Evolutionary conservation across 768 basidiomycete species (phyloP).

Genomic region (Tricholoma saponaceum): DNA sequence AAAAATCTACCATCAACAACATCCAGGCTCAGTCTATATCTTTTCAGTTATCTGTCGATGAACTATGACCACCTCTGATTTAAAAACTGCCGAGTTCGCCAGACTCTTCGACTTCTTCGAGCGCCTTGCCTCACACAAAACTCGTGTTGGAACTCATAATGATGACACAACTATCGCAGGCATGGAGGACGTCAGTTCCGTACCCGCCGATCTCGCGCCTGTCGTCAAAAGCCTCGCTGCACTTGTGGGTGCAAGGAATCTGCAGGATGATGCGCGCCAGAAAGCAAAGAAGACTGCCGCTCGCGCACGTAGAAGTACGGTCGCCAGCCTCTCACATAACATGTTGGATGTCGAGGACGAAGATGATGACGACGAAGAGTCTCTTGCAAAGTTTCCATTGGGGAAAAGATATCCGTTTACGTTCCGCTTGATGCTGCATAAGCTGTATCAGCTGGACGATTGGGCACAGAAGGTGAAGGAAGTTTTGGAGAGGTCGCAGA

Average conservation of each 20-base stretch:
- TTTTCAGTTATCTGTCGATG: no score
- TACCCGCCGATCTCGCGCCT: slow-evolving; percentile 36
- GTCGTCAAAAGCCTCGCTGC: slow-evolving; percentile 29
- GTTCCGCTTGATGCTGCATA: slow-evolving; percentile 65
- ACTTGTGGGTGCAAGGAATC: slow-evolving; percentile 15
- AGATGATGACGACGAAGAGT: slow-evolving; percentile 22
- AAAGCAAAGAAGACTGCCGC: slow-evolving; percentile 1
- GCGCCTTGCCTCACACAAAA: slow-evolving; percentile 42
- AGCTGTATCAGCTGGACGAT: slow-evolving; percentile 57
- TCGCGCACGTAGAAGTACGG: slow-evolving; percentile 23
- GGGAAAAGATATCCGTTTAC: slow-evolving; percentile 52
- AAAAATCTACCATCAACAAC: background rate
- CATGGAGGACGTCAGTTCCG: slow-evolving; percentile 16
- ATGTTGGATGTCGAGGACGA: slow-evolving; percentile 5
- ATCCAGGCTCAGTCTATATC: no score
- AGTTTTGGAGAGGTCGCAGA: slow-evolving; percentile 48
- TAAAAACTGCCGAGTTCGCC: slow-evolving; percentile 48
- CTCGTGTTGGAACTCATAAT: slow-evolving; percentile 25
- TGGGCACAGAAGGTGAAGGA: slow-evolving; percentile 55
- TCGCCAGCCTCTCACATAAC: slow-evolving; percentile 14
- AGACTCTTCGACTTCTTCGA: slow-evolving; percentile 52
- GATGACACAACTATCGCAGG: slow-evolving; percentile 19
- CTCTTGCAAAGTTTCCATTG: slow-evolving; percentile 39
- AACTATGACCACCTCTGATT: slow-evolving; percentile 21
- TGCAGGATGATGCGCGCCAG: background rate